A percentile compares a stretch with the other conserved stretches of the same genome.
Evolutionary conservation across 176 grass and related monocot species (phyloP).

Genomic region (Musa itinerans): DNA sequence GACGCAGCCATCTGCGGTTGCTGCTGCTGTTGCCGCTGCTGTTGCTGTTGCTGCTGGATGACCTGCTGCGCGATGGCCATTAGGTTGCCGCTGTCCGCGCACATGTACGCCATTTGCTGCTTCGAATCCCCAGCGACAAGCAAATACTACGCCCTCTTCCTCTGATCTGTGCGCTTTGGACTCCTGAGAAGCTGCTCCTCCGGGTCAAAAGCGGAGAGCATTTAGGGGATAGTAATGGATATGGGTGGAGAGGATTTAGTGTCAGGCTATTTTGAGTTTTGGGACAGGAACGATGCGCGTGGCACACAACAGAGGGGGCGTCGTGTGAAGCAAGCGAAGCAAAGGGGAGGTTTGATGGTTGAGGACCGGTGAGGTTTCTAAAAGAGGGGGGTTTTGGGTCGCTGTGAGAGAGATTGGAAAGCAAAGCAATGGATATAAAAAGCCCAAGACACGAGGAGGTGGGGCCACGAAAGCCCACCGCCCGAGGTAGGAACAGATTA

Average conservation of each 20-base stretch:
- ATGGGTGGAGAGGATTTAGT: not conserved
- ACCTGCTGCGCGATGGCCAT: slow-evolving; percentile 99
- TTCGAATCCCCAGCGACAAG: not conserved
- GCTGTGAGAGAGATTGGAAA: too few species aligned
- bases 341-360: not conserved
- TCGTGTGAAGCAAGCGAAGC: not conserved
- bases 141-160: not conserved
- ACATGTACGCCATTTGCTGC: slow-evolving; percentile 80
- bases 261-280: not conserved
- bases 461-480: too few species aligned
- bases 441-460: too few species aligned
- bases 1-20: slow-evolving; percentile 28
- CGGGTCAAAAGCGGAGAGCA: not conserved
- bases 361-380: not conserved
- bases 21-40: slow-evolving; percentile 43
- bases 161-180: not conserved
- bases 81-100: slow-evolving; percentile 95
- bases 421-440: too few species aligned
- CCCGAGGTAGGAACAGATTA: too few species aligned
- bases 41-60: slow-evolving; percentile 92
- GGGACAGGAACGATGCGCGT: too few species aligned
- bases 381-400: not conserved
- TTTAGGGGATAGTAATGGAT: not conserved
- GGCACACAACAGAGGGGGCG: not conserved
- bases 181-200: not conserved